Evolutionary conservation across 2,329 filamentous ascomycete genomes (phyloP).

Genomic region (Akanthomyces lecanii): DNA sequence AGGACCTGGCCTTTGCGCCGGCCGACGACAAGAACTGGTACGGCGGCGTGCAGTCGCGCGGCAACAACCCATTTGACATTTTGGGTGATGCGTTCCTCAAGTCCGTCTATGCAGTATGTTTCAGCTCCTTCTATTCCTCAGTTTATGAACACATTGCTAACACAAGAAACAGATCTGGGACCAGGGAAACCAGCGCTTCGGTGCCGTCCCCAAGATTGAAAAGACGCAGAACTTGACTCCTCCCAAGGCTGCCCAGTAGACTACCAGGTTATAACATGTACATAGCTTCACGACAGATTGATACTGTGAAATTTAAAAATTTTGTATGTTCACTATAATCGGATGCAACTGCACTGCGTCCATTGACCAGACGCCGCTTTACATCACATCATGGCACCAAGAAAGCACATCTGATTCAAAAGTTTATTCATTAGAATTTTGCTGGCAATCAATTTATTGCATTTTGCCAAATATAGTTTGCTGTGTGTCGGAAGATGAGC

Average conservation of each 20-base stretch:
- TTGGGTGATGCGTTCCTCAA: conserved; percentile 12
- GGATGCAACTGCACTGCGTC: no score
- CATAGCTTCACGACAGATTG: neutral
- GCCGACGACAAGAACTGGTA: conserved; percentile 12
- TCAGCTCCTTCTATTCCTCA: no score
- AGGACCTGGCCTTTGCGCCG: conserved; percentile 13
- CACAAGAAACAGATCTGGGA: conserved; percentile 1
- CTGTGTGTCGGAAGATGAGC: no score
- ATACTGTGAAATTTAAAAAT: neutral
- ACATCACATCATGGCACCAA: no score
- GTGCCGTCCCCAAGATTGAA: conserved; percentile 33
- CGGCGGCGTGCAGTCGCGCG: conserved; percentile 14
- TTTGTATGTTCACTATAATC: no score
- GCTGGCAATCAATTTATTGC: no score
- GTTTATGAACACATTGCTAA: no score
- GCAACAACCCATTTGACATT: conserved; percentile 11
- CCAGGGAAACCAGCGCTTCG: conserved; percentile 49
- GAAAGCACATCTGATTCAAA: no score
- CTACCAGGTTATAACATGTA: neutral
- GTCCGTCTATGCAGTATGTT: conserved; percentile 9
- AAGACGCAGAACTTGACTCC: conserved; percentile 15
- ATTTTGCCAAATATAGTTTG: no score
- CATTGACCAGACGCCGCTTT: no score
- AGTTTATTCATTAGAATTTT: no score
- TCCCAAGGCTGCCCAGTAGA: neutral